These are phyloP conservation scores for Craspedostauros australis DNA, from an alignment of 108 stramenopile genomes.

Conservation along the genomic window DNA sequence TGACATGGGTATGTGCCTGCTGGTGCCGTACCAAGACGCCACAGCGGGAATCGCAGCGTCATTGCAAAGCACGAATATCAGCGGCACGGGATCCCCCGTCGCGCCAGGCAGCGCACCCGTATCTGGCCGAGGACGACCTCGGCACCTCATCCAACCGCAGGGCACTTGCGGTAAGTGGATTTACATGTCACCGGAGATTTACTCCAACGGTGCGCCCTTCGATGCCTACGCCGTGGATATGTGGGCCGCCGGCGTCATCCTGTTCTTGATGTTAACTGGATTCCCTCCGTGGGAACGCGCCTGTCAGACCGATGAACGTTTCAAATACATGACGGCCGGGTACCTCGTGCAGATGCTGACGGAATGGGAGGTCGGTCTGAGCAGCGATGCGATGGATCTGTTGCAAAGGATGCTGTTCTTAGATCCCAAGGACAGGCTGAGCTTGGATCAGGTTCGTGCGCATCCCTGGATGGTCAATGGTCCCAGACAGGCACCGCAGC, in stretches of 20 bases:
- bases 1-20: constrained; percentile 93
- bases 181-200: constrained; percentile 91
- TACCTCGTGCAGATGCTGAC: constrained; percentile 76
- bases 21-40: constrained; percentile 47
- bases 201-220: constrained; percentile 63
- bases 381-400: constrained; percentile 75
- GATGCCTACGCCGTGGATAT: constrained; percentile 89
- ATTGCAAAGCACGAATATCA: constrained; percentile 30
- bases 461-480: constrained; percentile 80
- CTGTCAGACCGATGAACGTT: constrained; percentile 57
- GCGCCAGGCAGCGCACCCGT: not conserved
- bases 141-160: constrained; percentile 61
- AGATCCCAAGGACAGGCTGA: constrained; percentile 75
- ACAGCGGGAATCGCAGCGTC: constrained; percentile 8
- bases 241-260: constrained; percentile 91
- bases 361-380: constrained; percentile 72
- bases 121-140: constrained; percentile 20
- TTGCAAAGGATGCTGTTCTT: constrained; percentile 79
- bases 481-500: no score
- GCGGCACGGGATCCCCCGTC: no score
- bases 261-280: constrained; percentile 87
- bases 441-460: constrained; percentile 71
- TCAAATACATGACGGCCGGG: constrained; percentile 73
- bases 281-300: constrained; percentile 88
- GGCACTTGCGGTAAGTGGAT: constrained; percentile 88